Evolutionary conservation across 2,329 filamentous ascomycete genomes (phyloP).

Genomic region (Xylariaceae sp.): DNA sequence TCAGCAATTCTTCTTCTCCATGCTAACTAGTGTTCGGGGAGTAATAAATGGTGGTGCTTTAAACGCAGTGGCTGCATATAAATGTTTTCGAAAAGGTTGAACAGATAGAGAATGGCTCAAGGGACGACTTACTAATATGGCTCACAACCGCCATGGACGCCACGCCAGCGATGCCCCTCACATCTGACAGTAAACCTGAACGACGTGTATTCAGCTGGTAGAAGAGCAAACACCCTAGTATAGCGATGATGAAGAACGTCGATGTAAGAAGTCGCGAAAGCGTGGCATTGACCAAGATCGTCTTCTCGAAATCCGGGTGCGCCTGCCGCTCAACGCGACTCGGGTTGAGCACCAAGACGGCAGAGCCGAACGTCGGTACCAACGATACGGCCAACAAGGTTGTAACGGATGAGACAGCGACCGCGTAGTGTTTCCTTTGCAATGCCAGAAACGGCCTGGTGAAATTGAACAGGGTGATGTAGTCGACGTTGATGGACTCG

Average conservation of each 20-base stretch:
- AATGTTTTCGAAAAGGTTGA: too few species aligned
- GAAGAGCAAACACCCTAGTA: conserved; percentile 54
- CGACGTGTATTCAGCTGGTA: conserved; percentile 58
- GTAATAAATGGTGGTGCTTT: too few species aligned
- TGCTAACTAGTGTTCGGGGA: too few species aligned
- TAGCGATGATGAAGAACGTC: conserved; percentile 53
- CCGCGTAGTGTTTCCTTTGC: conserved; percentile 61
- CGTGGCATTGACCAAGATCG: conserved; percentile 49
- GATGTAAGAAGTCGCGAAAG: conserved; percentile 60
- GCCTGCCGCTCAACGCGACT: conserved; percentile 39
- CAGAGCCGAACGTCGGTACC: conserved; percentile 64
- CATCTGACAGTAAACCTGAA: conserved; percentile 63
- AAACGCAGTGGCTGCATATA: too few species aligned
- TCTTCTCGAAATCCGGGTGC: conserved; percentile 42
- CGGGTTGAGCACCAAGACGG: conserved; percentile 55
- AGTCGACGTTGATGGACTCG: conserved; percentile 69
- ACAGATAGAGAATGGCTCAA: too few species aligned
- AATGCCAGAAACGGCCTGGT: conserved; percentile 61
- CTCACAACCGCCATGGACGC: conserved; percentile 71
- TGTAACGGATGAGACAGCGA: conserved; percentile 61
- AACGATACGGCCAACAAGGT: conserved; percentile 63
- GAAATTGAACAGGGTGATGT: conserved; percentile 64
- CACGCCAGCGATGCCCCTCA: conserved; percentile 68
- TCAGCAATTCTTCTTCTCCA: too few species aligned
- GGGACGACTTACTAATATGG: too few species aligned